Conservation (phyloP, 805 yeast genomes). For the Kluyveromyces nonfermentans region DNA sequence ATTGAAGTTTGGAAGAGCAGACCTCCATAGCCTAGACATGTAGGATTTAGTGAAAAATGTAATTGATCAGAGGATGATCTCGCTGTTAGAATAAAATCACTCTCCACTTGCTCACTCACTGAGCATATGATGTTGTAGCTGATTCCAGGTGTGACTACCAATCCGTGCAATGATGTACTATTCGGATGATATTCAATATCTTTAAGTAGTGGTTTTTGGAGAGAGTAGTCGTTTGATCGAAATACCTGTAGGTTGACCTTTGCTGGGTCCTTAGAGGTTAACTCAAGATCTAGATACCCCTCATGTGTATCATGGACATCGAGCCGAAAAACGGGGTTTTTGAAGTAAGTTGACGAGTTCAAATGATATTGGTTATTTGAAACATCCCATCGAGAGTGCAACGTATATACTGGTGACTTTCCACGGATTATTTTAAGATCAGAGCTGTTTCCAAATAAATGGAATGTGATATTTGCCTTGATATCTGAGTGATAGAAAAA, state of each 20-base stretch:
- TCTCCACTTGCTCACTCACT: neutral
- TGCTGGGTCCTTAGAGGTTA: conserved; percentile 9
- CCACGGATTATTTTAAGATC: conserved; percentile 6
- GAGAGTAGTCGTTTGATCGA: conserved; percentile 12
- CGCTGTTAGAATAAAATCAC: neutral
- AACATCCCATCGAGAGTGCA: conserved; percentile 6
- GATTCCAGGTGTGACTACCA: neutral
- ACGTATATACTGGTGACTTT: neutral
- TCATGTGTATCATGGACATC: conserved; percentile 6
- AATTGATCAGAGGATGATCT: neutral
- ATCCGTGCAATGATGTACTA: neutral
- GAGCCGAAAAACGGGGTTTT: conserved; percentile 19
- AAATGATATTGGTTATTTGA: conserved; percentile 4
- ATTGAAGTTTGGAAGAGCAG: neutral
- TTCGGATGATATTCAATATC: conserved; percentile 8
- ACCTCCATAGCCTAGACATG: neutral
- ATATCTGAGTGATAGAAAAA: conserved; percentile 20
- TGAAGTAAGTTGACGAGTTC: conserved; percentile 8
- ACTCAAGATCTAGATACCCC: conserved; percentile 10
- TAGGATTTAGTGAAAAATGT: neutral
- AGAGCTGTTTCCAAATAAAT: conserved; percentile 11
- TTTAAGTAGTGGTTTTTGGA: conserved; percentile 16
- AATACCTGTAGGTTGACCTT: conserved; percentile 18
- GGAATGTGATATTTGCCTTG: conserved; percentile 16
- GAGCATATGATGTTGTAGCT: conserved; percentile 1